Conservation (phyloP, 78 protist genomes). For the Dictyostelium citrinum region DNA sequence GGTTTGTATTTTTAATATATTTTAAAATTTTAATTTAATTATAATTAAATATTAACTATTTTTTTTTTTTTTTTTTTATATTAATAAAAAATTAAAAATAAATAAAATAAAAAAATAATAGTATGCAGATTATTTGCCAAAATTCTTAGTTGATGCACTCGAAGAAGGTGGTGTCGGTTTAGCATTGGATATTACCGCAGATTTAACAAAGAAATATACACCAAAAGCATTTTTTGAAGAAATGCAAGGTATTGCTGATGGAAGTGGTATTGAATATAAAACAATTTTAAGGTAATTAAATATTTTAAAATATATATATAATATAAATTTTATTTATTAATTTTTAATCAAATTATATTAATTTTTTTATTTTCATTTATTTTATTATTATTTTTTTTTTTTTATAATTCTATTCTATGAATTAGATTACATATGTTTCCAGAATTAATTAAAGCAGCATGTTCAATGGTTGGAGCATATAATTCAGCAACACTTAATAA, state of each 20-base stretch:
- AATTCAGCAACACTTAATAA: conserved; percentile 53
- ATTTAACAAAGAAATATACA: conserved; percentile 55
- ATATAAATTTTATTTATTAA: too few relatives aligned
- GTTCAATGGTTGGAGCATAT: conserved; percentile 84
- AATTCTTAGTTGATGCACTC: conserved; percentile 31
- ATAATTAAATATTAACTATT: not conserved
- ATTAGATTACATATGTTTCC: conserved; percentile 80
- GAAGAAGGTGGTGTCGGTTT: conserved; percentile 58
- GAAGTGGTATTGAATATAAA: conserved; percentile 59
- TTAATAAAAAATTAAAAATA: too few relatives aligned
- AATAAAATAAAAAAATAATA: not conserved
- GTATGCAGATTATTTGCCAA: conserved; percentile 49
- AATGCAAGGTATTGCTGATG: conserved; percentile 81
- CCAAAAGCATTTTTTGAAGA: conserved; percentile 76
- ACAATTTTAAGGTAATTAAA: not conserved
- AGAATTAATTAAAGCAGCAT: conserved; percentile 84
- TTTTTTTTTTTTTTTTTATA: too few relatives aligned
- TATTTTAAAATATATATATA: too few relatives aligned
- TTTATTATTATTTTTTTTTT: too few relatives aligned
- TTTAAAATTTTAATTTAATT: not conserved
- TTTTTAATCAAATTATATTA: too few relatives aligned
- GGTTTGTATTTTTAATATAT: not conserved
- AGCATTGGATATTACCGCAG: conserved; percentile 72
- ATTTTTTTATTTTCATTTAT: too few relatives aligned
- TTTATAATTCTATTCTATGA: too few relatives aligned